A percentile compares a stretch with the other conserved stretches of the same genome.
Evolutionary conservation across 169 alveolate species (phyloP).

Genomic region (Cryptosporidium parvum): DNA sequence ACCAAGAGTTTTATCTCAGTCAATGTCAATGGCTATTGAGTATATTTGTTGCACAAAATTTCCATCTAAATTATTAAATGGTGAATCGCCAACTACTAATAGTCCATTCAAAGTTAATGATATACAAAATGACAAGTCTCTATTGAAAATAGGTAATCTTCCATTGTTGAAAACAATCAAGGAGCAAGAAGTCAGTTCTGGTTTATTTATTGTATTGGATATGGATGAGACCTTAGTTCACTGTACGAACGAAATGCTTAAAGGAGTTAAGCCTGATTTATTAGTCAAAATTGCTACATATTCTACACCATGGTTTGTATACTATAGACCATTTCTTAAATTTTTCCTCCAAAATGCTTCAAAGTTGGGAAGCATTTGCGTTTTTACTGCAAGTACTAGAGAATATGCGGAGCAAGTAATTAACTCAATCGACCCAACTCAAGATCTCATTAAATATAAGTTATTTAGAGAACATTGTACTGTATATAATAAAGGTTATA

Average conservation of each 20-base stretch:
- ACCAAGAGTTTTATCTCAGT: slow-evolving; percentile 42
- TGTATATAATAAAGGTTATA: slow-evolving; percentile 77
- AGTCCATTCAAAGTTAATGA: slow-evolving; percentile 13
- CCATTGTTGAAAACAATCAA: neutral
- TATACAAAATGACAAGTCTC: neutral
- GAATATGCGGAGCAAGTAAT: slow-evolving; percentile 84
- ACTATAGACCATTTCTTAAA: slow-evolving; percentile 81
- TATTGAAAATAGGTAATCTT: neutral
- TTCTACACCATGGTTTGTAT: slow-evolving; percentile 78
- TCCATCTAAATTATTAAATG: slow-evolving; percentile 32
- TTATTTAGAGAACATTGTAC: slow-evolving; percentile 84
- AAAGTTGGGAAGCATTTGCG: slow-evolving; percentile 79
- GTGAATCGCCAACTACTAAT: neutral
- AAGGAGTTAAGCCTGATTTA: slow-evolving; percentile 78
- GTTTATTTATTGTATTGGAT: slow-evolving; percentile 80
- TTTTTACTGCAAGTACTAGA: slow-evolving; percentile 82
- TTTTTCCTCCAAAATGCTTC: slow-evolving; percentile 79
- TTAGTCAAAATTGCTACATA: slow-evolving; percentile 79
- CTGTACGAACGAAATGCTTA: slow-evolving; percentile 81
- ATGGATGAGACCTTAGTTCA: slow-evolving; percentile 88
- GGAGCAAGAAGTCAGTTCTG: neutral
- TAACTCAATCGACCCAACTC: slow-evolving; percentile 80
- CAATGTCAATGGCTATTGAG: slow-evolving; percentile 52
- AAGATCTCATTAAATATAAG: slow-evolving; percentile 74
- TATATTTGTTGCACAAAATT: slow-evolving; percentile 54